These are phyloP conservation scores for Hansenula lynferdii DNA, from an alignment of 1,139 yeast species.

Conservation along the genomic window DNA sequence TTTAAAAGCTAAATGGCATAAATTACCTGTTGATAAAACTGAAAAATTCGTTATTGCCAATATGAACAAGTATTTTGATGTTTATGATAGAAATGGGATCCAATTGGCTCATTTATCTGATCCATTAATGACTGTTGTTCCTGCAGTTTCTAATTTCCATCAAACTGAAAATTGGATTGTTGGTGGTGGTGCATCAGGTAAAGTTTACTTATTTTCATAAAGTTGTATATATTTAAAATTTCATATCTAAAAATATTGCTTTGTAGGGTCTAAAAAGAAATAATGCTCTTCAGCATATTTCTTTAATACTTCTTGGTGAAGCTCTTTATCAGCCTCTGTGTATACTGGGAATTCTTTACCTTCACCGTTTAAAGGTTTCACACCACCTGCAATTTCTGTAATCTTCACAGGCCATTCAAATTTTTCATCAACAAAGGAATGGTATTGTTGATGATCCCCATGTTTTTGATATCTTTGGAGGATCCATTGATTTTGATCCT, in stretches of 20 bases:
- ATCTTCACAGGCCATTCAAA: slow-evolving; percentile 22
- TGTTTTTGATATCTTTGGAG: slow-evolving; percentile 17
- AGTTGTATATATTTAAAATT: too few species aligned
- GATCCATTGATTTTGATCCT: slow-evolving; percentile 29
- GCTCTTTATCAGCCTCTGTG: slow-evolving; percentile 24
- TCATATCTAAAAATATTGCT: too few species aligned
- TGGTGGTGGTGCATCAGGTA: slow-evolving; percentile 97
- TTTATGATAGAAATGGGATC: slow-evolving; percentile 70
- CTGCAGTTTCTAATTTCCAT: slow-evolving; percentile 82
- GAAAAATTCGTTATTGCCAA: slow-evolving; percentile 89
- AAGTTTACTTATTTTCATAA: slow-evolving; percentile 54
- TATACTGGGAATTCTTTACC: slow-evolving; percentile 30
- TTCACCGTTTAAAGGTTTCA: slow-evolving; percentile 16
- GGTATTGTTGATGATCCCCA: slow-evolving; percentile 28
- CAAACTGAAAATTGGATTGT: slow-evolving; percentile 85
- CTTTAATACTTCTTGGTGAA: slow-evolving; percentile 1
- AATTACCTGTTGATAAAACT: slow-evolving; percentile 59
- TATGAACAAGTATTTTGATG: slow-evolving; percentile 83
- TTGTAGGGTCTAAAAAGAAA: slow-evolving; percentile 7
- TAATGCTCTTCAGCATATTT: slow-evolving; percentile 5
- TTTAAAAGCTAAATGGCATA: slow-evolving; percentile 81
- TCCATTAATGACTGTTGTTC: slow-evolving; percentile 64
- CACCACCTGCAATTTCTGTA: slow-evolving; percentile 24
- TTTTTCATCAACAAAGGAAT: slow-evolving; percentile 25
- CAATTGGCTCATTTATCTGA: slow-evolving; percentile 72